Conservation (phyloP, 1,139 yeast genomes). For the Candida albicans region DNA sequence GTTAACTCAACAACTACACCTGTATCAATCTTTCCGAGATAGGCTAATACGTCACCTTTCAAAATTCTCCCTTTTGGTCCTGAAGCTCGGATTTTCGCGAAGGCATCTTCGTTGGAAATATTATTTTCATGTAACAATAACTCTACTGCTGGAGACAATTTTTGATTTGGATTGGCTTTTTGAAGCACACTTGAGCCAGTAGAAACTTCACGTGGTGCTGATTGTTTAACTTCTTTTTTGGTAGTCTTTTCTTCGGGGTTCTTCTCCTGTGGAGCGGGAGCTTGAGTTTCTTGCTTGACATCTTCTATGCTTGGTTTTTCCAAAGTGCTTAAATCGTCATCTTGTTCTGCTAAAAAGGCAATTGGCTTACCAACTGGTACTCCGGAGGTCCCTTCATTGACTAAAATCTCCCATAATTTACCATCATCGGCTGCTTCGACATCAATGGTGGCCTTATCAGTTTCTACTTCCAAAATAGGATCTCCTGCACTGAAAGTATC, state of each 20-base stretch:
- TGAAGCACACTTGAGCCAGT: constrained; percentile 21
- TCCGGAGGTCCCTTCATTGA: constrained; percentile 70
- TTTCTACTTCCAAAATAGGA: constrained; percentile 82
- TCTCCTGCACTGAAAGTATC: constrained; percentile 82
- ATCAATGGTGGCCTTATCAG: constrained; percentile 90
- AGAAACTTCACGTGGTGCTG: constrained; percentile 6
- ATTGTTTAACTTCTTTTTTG: constrained; percentile 18
- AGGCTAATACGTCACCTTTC: constrained; percentile 89
- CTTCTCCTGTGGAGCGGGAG: constrained; percentile 12
- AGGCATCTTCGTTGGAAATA: constrained; percentile 68
- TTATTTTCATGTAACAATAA: constrained; percentile 59
- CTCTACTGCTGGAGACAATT: constrained; percentile 79
- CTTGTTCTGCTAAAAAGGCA: constrained; percentile 85
- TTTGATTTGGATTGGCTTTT: constrained; percentile 62
- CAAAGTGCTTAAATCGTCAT: constrained; percentile 70
- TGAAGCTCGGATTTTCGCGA: constrained; percentile 71
- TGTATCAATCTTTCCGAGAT: constrained; percentile 65
- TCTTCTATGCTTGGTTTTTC: constrained; percentile 53
- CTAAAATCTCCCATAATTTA: constrained; percentile 72
- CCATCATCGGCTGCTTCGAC: constrained; percentile 97
- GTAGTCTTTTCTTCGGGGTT: constrained; percentile 10
- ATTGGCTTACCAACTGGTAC: constrained; percentile 87
- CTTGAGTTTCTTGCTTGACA: constrained; percentile 15
- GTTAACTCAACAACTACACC: constrained; percentile 56
- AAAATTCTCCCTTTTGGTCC: constrained; percentile 88